Evolutionary conservation across 2,329 filamentous ascomycete species (phyloP), one percentile per base, ranked within the genome.

Genomic region (Nemania serpens): DNA sequence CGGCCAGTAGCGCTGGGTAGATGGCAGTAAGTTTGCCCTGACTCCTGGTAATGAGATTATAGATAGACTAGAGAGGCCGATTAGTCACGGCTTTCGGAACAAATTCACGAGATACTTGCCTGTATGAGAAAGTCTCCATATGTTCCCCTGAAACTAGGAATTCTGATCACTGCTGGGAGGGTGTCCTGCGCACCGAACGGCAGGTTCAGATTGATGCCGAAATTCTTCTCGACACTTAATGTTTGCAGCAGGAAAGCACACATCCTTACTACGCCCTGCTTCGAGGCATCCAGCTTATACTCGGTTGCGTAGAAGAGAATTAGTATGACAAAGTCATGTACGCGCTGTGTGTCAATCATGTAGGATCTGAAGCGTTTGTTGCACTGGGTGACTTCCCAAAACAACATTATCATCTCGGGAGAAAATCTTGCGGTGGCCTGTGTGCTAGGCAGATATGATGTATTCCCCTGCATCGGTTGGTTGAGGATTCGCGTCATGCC

Each of bases 161-260:
- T 88, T 61, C 91, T 85, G 69, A 99, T 94, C 49, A 87, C 89
- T 15, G 85, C 76, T 12, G 95, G 95, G 15, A 99, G 79, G 5
- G 91, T 93, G 55, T 97, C 93, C 74, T 97, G 94, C 1, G 88
- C 90, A 64, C 93, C 89, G 68, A 99, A 98, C 15, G 81, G 83
- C 76, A 92, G 93, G 77, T 97, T 98, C 52, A 99, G 81, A 69
- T 92, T 94, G 71, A 89, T 86, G 33, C 93, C 94, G 75, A 98
- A 98, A 64, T 90, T 93, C 58, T 89, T 85, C 76, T 98, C 95
- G 2, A 96, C 93, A 70, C 94, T 98, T 71, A 99, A 79, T 0
- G 95, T 98, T 76, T 99, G 95, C 42, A 99, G 79, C 45, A 98
- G 84, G 74, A 99, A 98, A n/a, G 96, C 89, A 75, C 95, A 97